Base-by-base conservation (phyloP, 2,329 filamentous ascomycete genomes). In the Alternaria hordeiaustralica region DNA sequence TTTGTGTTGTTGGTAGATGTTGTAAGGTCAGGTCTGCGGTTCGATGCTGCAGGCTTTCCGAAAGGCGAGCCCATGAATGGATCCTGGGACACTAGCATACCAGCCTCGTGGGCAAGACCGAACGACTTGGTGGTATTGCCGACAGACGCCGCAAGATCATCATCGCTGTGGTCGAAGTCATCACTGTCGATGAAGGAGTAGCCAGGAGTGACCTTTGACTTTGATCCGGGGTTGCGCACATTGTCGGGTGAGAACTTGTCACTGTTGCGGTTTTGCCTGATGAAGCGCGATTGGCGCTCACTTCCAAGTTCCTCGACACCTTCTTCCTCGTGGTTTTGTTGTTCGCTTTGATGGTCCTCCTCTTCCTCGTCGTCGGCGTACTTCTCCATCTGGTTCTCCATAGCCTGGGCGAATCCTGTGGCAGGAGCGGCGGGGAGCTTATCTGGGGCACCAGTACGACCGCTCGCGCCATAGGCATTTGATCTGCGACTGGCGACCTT, bases 391-490 rank as follows among this genome's bases (percentile, higher is more conserved):
- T 77, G 73, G 12, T 61, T 65, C 15, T 74, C 67, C 43, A 80
- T 79, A 12, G 76, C 76, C 54, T 78, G 72, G 6, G 71, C 64
- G 23, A 79, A 80, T 5, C 76, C 77, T 18, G 76, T 76, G 9
- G 63, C 73, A 4, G 64, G 64, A 1, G 73, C 64, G 18, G 75
- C 50, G 0, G 67, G 55, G 5, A 81, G 65, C 44, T 76, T 74
- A 43, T 75, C 72, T 13, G 75, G 75, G 41, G 70, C 68, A 25
- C 71, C 70, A 44, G 76, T 68, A 25, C 76, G 77, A 54, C 77
- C 78, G 58, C 71, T 72, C 21, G 79, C 69, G 41, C 79, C 79
- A 59, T 81, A 81, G 2, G 78, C 77, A 54, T 76, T 75, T 6
- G 79, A 80, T 47, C 73, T 68, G 23, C 73, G 74, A 21, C 71